Conservation (phyloP, 306 rosid species). For the Senna siamea region DNA sequence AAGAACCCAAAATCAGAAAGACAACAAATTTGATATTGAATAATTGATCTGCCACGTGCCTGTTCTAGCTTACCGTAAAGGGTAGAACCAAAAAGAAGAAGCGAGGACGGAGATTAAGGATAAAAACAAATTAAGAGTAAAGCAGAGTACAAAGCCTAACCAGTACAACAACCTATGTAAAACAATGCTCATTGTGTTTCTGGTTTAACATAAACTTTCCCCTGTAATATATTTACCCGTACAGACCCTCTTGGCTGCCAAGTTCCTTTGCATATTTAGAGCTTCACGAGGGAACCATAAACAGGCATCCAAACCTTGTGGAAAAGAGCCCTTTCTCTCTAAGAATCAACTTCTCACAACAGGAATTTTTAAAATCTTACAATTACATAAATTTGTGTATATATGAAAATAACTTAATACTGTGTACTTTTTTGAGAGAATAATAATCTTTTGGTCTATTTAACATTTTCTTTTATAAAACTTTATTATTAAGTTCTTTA, state of each 20-base stretch:
- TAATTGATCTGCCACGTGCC: background rate
- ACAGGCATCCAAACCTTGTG: background rate
- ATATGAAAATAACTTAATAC: no score
- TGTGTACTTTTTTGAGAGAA: no score
- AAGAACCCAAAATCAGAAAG: constrained; percentile 24
- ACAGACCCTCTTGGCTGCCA: background rate
- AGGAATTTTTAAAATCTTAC: background rate
- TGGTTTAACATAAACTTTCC: no score
- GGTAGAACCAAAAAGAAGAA: no score
- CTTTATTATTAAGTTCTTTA: no score
- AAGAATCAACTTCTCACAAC: background rate
- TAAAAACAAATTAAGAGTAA: background rate
- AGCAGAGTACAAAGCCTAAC: background rate
- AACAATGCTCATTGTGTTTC: background rate
- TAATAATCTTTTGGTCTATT: no score
- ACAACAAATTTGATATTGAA: constrained; percentile 3
- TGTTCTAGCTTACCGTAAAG: no score
- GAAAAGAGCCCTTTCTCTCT: background rate
- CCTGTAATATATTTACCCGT: no score
- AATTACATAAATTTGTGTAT: background rate
- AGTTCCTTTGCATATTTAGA: background rate
- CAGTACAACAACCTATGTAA: background rate
- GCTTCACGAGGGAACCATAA: no score
- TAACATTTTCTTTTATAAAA: no score
- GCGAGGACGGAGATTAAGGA: no score